Percentiles rank a stretch among this genome's conserved stretches.
phyloP scores from a whole-genome alignment of 164 flowering plant species.

The Magnolia changhungtana region DNA sequence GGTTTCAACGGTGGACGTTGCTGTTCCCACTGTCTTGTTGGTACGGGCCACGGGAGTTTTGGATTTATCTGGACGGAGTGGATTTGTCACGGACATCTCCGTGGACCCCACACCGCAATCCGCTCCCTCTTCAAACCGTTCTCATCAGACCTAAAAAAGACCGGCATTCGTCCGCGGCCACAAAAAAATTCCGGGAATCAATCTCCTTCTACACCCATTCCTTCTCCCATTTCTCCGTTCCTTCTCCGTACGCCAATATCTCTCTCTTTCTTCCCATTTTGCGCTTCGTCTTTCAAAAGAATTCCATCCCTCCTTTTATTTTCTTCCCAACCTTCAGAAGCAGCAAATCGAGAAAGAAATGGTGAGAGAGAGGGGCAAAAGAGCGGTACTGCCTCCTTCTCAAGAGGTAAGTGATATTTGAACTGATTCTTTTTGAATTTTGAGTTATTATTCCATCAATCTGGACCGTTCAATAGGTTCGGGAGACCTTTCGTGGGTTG shows the following conservation, averaged over 20 bases:
- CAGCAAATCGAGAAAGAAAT: constrained; percentile 16
- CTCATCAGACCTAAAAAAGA: background rate
- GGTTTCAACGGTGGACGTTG: no score
- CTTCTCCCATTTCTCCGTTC: background rate
- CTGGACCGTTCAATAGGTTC: no score
- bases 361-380: constrained; percentile 52
- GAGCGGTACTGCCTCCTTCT: constrained; percentile 50
- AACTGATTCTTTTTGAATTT: background rate
- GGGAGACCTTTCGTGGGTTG: no score
- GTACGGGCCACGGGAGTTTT: no score
- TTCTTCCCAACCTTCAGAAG: background rate
- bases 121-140: no score
- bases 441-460: no score
- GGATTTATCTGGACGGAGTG: no score
- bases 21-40: no score
- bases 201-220: background rate
- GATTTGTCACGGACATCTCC: no score
- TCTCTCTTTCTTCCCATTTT: background rate
- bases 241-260: constrained; percentile 1
- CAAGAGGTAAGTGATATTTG: constrained; percentile 39
- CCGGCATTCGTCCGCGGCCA: background rate
- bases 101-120: no score
- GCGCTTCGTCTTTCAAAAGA: background rate
- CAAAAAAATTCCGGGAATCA: background rate
- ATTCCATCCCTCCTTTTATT: background rate